Evolutionary conservation across 2,329 filamentous ascomycete species (phyloP).

Genomic region (Tolypocladium paradoxum): DNA sequence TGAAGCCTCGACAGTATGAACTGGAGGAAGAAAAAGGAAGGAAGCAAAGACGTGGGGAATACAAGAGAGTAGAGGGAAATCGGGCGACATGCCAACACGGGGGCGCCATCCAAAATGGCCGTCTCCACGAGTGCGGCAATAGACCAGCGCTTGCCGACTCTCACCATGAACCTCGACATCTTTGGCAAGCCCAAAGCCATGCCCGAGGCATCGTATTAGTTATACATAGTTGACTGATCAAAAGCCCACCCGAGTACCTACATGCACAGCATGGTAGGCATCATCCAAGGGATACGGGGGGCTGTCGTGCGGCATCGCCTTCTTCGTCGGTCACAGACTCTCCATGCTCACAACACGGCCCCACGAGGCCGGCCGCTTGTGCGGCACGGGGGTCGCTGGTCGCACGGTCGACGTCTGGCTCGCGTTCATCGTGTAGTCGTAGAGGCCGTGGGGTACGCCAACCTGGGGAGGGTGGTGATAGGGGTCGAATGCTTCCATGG

Average conservation of each 20-base stretch:
- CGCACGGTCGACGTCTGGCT: conserved; percentile 16
- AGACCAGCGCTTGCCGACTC: neutral
- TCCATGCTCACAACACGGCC: conserved; percentile 26
- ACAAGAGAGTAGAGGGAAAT: neutral
- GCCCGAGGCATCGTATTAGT: neutral
- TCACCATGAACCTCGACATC: neutral
- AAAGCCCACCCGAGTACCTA: conserved; percentile 2
- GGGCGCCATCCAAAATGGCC: neutral
- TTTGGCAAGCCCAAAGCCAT: neutral
- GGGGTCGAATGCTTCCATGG: conserved; percentile 7
- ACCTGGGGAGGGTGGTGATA: conserved; percentile 8
- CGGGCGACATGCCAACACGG: too few species aligned
- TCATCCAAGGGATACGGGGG: conserved; percentile 9
- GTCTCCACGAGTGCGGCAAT: neutral
- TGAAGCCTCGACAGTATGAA: neutral
- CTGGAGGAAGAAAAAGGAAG: neutral
- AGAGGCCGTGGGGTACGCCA: conserved; percentile 7
- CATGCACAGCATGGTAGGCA: conserved; percentile 14
- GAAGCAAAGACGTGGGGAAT: neutral
- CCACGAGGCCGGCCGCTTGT: conserved; percentile 29
- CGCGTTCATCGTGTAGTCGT: conserved; percentile 15
- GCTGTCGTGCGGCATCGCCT: conserved; percentile 19
- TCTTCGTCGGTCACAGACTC: conserved; percentile 25
- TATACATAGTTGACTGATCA: neutral
- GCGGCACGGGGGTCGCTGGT: conserved; percentile 26